Conservation (phyloP, 2,329 filamentous ascomycete species). For the Monilinia polystroma region DNA sequence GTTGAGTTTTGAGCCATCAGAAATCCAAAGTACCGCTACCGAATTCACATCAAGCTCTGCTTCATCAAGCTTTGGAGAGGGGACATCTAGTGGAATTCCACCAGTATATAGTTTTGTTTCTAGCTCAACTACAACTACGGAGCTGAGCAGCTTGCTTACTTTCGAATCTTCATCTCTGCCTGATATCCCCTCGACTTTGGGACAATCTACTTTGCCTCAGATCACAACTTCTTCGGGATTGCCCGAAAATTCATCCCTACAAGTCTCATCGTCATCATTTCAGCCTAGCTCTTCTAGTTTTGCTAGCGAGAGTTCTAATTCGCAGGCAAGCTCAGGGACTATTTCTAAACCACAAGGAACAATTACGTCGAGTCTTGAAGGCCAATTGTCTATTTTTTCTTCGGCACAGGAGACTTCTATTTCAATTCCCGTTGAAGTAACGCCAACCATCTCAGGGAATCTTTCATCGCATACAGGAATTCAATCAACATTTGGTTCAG, state of each 20-base stretch:
- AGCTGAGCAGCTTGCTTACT: neutral
- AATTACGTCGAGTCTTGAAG: neutral
- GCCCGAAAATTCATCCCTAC: neutral
- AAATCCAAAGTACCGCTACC: neutral
- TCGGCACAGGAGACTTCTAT: neutral
- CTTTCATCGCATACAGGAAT: neutral
- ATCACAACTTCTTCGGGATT: slow-evolving; percentile 1
- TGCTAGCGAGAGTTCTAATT: neutral
- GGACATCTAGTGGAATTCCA: neutral
- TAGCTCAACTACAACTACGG: neutral
- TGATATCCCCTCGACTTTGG: neutral
- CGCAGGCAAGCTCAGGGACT: neutral
- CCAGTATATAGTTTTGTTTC: neutral
- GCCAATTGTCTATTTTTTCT: neutral
- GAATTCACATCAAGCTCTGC: neutral
- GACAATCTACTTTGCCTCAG: neutral
- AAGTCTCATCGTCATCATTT: neutral
- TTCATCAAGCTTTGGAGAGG: neutral
- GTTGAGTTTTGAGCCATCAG: neutral
- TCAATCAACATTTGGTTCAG: neutral
- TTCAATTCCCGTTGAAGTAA: neutral
- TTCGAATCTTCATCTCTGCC: neutral
- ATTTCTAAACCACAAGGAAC: slow-evolving; percentile 1
- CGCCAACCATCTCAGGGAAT: neutral
- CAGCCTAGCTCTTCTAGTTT: neutral